Conservation (phyloP, 2,329 filamentous ascomycete genomes). For the Trichophyton rubrum region DNA sequence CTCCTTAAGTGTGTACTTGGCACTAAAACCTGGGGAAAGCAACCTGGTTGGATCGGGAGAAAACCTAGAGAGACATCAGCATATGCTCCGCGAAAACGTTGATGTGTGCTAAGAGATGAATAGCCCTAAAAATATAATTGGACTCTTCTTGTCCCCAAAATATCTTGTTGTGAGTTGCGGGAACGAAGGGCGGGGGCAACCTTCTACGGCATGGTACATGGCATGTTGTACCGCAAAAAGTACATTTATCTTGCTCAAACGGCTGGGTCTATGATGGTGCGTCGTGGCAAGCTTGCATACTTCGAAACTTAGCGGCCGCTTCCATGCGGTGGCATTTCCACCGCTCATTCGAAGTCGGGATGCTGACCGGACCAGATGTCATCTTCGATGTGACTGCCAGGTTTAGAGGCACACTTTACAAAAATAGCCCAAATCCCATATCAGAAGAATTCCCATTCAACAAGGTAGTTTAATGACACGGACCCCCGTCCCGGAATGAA, state of each 20-base stretch:
- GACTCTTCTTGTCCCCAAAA: not conserved
- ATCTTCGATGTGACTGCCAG: not conserved
- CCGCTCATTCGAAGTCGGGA: not conserved
- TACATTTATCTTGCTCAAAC: not conserved
- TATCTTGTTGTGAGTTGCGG: not conserved
- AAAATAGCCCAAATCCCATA: not conserved
- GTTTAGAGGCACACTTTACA: not conserved
- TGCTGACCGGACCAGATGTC: not conserved
- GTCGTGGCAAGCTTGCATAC: constrained; percentile 4
- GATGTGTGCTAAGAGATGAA: not conserved
- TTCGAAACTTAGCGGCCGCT: constrained; percentile 3
- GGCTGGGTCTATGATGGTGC: constrained; percentile 1
- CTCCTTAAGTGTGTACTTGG: not conserved
- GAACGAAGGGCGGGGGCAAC: constrained; percentile 1
- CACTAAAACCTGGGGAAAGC: not conserved
- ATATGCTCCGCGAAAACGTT: not conserved
- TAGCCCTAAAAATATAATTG: not conserved
- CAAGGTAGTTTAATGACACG: not conserved
- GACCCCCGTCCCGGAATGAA: not conserved
- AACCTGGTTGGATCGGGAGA: not conserved
- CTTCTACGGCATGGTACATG: not conserved
- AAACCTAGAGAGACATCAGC: not conserved
- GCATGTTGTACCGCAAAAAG: not conserved
- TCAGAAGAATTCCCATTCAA: not conserved
- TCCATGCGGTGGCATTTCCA: not conserved